phyloP scores from a whole-genome alignment of 331 rosid species.

The Malus hybrid region DNA sequence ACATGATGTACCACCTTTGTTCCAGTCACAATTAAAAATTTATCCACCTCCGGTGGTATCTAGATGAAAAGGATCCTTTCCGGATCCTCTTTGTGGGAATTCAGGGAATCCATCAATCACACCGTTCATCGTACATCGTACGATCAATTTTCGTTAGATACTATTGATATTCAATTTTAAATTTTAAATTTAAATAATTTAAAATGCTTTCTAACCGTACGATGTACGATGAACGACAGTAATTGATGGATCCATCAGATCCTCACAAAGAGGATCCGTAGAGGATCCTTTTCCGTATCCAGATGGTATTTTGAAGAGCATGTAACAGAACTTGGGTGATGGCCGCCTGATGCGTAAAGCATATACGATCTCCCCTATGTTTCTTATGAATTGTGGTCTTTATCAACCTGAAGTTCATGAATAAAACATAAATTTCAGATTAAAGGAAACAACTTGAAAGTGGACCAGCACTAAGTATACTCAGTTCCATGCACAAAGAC shows the following conservation, averaged over 20 bases:
- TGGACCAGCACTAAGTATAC: neutral
- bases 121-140: too few relatives aligned
- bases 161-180: too few relatives aligned
- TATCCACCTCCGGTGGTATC: constrained; percentile 11
- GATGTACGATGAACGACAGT: too few relatives aligned
- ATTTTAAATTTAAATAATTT: too few relatives aligned
- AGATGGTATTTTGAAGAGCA: constrained; percentile 87
- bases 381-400: constrained; percentile 91
- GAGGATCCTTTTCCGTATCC: constrained; percentile 18
- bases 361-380: constrained; percentile 83
- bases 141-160: too few relatives aligned
- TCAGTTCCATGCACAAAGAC: neutral
- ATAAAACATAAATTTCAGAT: neutral
- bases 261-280: too few relatives aligned
- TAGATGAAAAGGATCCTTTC: constrained; percentile 20
- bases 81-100: too few relatives aligned
- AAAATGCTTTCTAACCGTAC: too few relatives aligned
- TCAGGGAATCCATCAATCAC: too few relatives aligned
- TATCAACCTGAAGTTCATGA: constrained; percentile 52
- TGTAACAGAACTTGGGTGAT: constrained; percentile 67
- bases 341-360: constrained; percentile 71
- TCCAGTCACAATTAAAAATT: too few relatives aligned
- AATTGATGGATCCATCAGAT: too few relatives aligned
- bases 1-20: too few relatives aligned
- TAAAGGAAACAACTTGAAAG: neutral